Percentiles rank a stretch among this genome's conserved stretches.
Conservation (phyloP, 129 eudicot genomes). For the Chrysanthemum lavandulifolium region DNA sequence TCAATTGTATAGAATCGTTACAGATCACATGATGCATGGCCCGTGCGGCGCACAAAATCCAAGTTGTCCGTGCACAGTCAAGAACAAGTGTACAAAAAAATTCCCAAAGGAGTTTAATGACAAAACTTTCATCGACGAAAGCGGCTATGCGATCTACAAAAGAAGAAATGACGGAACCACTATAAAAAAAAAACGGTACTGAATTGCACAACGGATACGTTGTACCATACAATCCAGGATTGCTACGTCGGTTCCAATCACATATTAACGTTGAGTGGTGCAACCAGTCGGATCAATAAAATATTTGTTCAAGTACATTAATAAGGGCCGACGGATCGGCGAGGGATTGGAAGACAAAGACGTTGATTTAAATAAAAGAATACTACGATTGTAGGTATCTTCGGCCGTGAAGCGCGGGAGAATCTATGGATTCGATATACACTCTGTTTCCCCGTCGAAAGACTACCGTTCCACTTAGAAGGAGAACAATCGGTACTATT, state of each 20-base stretch:
- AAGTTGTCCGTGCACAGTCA: background rate
- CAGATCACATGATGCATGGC: conserved; percentile 22
- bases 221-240: background rate
- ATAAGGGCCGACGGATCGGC: background rate
- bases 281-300: background rate
- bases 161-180: background rate
- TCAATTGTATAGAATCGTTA: background rate
- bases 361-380: background rate
- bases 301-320: background rate
- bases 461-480: background rate
- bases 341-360: background rate
- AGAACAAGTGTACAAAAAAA: too few relatives aligned
- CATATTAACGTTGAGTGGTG: background rate
- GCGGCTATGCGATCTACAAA: too few relatives aligned
- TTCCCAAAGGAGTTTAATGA: too few relatives aligned
- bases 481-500: background rate
- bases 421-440: background rate
- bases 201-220: background rate
- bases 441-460: background rate
- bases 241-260: background rate
- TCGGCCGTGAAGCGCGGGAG: background rate
- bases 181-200: background rate
- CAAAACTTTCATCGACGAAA: too few relatives aligned
- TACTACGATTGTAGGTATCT: background rate
- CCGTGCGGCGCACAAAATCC: conserved; percentile 1